Percentiles rank a stretch among this genome's conserved stretches.
Conservation (phyloP, 1,284 basidiomycete genomes). For the Coniferiporia sulphurascens region DNA sequence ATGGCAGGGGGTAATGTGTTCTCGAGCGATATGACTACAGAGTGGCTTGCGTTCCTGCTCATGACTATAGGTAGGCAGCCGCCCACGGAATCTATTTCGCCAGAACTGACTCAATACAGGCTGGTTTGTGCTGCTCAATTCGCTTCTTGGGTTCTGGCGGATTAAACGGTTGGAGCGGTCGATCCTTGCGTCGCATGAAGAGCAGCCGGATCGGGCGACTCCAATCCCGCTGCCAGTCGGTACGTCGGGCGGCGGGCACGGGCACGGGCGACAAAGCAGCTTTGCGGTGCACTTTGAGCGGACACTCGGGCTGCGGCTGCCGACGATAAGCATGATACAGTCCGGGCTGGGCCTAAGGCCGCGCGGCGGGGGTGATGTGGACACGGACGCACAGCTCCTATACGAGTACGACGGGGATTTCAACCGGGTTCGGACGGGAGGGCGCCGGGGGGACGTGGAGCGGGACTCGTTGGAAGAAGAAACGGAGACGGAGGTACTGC, state of each 20-base stretch:
- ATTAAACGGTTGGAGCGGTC: conserved; percentile 84
- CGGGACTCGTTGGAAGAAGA: conserved; percentile 25
- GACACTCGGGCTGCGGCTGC: conserved; percentile 40
- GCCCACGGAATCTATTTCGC: background rate
- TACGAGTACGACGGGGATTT: conserved; percentile 14
- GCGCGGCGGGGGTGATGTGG: conserved; percentile 15
- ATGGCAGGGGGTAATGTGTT: conserved; percentile 17
- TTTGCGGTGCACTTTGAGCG: conserved; percentile 37
- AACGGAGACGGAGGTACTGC: conserved; percentile 17
- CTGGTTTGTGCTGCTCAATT: conserved; percentile 90
- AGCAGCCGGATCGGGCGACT: conserved; percentile 17
- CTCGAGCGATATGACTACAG: conserved; percentile 52
- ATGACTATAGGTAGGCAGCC: conserved; percentile 75
- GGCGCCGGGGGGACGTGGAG: background rate
- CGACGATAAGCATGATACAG: conserved; percentile 39
- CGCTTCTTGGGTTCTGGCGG: conserved; percentile 86
- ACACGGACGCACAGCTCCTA: background rate
- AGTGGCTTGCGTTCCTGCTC: conserved; percentile 91
- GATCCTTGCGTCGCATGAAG: conserved; percentile 50
- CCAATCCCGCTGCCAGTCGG: conserved; percentile 29
- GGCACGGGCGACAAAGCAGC: conserved; percentile 24
- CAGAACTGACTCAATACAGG: conserved; percentile 35
- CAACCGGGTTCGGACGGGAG: background rate
- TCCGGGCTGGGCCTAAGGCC: conserved; percentile 48
- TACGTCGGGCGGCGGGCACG: conserved; percentile 20